Evolutionary conservation across 805 yeast genomes (phyloP).

Genomic region (Metschnikowia dekortorum): DNA sequence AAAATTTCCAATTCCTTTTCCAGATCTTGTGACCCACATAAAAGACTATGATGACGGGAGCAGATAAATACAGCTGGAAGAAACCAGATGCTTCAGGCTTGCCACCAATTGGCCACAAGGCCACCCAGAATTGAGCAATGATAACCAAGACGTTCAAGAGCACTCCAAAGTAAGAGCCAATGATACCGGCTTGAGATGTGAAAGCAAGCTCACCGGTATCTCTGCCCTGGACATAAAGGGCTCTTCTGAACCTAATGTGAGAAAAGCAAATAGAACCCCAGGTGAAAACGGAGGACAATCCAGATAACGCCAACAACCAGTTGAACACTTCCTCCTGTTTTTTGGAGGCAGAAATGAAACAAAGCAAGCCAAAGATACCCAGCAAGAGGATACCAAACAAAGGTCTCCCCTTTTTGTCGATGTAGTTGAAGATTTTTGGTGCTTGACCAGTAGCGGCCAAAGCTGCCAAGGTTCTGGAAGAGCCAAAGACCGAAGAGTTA

Average conservation of each 20-base stretch:
- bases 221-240: conserved; percentile 21
- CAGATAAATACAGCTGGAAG: conserved; percentile 63
- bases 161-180: conserved; percentile 52
- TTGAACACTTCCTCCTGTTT: conserved; percentile 20
- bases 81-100: conserved; percentile 30
- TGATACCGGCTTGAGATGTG: conserved; percentile 46
- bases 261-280: conserved; percentile 25
- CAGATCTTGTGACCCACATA: conserved; percentile 57
- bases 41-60: conserved; percentile 56
- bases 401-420: conserved; percentile 41
- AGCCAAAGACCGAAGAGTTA: conserved; percentile 69
- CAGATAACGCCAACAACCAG: conserved; percentile 27
- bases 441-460: conserved; percentile 69
- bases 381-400: conserved; percentile 33
- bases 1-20: conserved; percentile 32
- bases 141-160: conserved; percentile 46
- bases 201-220: conserved; percentile 46
- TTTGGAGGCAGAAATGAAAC: conserved; percentile 49
- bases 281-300: conserved; percentile 25
- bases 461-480: conserved; percentile 65
- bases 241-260: conserved; percentile 26
- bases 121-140: conserved; percentile 63
- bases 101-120: conserved; percentile 54
- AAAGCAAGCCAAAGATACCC: conserved; percentile 51
- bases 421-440: conserved; percentile 46